phyloP scores from a whole-genome alignment of 495 filamentous ascomycete genomes.

The Hyaloscypha finlandica region DNA sequence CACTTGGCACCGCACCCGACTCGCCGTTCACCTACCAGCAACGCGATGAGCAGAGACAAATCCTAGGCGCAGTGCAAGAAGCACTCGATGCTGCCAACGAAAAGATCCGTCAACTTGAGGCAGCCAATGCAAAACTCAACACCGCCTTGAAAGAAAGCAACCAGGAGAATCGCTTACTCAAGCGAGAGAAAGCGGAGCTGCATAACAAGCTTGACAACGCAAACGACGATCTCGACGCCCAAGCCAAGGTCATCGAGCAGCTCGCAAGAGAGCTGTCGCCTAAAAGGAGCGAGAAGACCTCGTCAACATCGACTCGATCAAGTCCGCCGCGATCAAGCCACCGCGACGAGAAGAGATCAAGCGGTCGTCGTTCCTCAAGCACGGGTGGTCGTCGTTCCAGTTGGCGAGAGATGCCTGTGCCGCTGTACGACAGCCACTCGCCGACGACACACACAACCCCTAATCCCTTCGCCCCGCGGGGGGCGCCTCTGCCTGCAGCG shows the following conservation, averaged over 20 bases:
- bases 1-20: conserved; percentile 20
- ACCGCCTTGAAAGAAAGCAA: conserved; percentile 39
- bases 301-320: not conserved
- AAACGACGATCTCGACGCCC: conserved; percentile 27
- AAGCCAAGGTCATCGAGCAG: conserved; percentile 6
- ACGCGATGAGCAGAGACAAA: conserved; percentile 20
- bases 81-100: conserved; percentile 53
- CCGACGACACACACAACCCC: not conserved
- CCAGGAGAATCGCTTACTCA: conserved; percentile 42
- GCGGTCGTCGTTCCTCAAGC: not conserved
- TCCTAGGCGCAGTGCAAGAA: conserved; percentile 23
- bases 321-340: not conserved
- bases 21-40: conserved; percentile 15
- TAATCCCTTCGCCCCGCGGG: conserved; percentile 4
- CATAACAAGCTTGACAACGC: conserved; percentile 36
- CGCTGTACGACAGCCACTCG: not conserved
- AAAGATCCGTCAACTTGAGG: conserved; percentile 27
- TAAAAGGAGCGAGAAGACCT: not conserved
- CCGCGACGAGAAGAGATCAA: not conserved
- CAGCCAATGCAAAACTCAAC: conserved; percentile 22
- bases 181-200: conserved; percentile 30
- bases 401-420: conserved; percentile 4
- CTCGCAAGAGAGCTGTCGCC: not conserved
- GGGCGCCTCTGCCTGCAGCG: not conserved
- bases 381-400: not conserved